These are phyloP conservation scores for Berkeleyomyces rouxiae DNA, from an alignment of 2,329 filamentous ascomycete species.

Conservation along the genomic window DNA sequence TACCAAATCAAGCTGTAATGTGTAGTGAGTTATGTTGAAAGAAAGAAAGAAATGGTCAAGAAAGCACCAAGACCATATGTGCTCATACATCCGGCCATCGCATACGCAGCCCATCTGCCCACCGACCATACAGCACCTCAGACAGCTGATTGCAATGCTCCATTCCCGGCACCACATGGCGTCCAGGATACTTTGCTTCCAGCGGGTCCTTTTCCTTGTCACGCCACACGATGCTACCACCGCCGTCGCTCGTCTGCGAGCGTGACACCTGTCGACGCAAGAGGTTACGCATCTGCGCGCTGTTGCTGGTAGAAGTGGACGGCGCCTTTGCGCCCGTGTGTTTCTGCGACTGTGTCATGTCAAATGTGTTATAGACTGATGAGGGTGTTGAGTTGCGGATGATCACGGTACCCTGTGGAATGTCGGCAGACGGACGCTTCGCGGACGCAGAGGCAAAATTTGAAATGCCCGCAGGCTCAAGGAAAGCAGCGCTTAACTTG, in stretches of 20 bases:
- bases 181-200: conserved; percentile 38
- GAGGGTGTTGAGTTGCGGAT: conserved; percentile 19
- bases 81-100: conserved; percentile 40
- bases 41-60: not conserved
- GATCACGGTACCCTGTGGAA: conserved; percentile 39
- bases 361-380: conserved; percentile 7
- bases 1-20: not conserved
- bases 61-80: not conserved
- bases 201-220: conserved; percentile 22
- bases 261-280: conserved; percentile 42
- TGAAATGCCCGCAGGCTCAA: conserved; percentile 19
- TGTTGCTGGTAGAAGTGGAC: not conserved
- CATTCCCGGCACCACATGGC: conserved; percentile 51
- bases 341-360: conserved; percentile 8
- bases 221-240: conserved; percentile 9
- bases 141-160: conserved; percentile 81
- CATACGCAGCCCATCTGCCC: conserved; percentile 66
- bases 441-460: conserved; percentile 7
- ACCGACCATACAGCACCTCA: conserved; percentile 78
- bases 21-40: not conserved
- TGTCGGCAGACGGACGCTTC: conserved; percentile 16
- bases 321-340: conserved; percentile 14
- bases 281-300: conserved; percentile 48
- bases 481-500: conserved; percentile 40
- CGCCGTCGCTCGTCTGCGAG: conserved; percentile 26